Base-by-base conservation (phyloP, 2,329 filamentous ascomycete species). In the Colletotrichum sojae region DNA sequence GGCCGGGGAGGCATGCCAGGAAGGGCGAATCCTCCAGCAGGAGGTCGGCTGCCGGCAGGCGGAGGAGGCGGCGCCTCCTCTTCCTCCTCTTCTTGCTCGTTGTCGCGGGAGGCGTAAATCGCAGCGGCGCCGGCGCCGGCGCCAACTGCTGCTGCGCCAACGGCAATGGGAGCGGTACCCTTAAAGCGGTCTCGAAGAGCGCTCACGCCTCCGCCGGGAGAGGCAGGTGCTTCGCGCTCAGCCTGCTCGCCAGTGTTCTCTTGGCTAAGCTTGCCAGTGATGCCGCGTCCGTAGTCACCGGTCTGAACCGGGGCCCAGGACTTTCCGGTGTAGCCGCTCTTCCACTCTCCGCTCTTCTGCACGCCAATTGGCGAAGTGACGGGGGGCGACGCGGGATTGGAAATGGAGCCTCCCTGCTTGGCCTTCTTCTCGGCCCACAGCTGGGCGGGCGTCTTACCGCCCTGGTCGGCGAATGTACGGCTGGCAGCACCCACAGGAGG, bases 371-470 rank as follows among this genome's bases (percentile, higher is more conserved):
- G 87, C 48, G 89, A 81, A n/a, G 87, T 76, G 3, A 80, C 75
- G 6, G 81, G 72, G 25, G 83, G 77, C 60, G 82, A 76, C 51
- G 71, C 31, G 84, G 82, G 57, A 86, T 83, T 58, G 78, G 83
- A 62, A 66, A 73, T 73, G 67, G 83, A 83, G 53, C 88, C 91
- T 59, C 91, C 87, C 78, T 96, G 90, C 70, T 90, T 91, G 45
- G 93, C 95, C 84, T 98, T 98, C 84, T 95, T 97, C 84, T 99
- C 96, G 0, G 95, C 95, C 96, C 96, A 99, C 43, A 97, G 83
- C 80, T 99, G 96, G 36, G 96, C 95, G 6, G 96, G 96, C 5
- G 96, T 98, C 85, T 98, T 99, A 71, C 96, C 96, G 71, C 93
- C 95, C 79, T 97, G 86, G 73, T 98, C 95, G 16, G 96, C 96